Evolutionary conservation across 768 basidiomycete genomes (phyloP).

Genomic region (Glaciozyma martinii): DNA sequence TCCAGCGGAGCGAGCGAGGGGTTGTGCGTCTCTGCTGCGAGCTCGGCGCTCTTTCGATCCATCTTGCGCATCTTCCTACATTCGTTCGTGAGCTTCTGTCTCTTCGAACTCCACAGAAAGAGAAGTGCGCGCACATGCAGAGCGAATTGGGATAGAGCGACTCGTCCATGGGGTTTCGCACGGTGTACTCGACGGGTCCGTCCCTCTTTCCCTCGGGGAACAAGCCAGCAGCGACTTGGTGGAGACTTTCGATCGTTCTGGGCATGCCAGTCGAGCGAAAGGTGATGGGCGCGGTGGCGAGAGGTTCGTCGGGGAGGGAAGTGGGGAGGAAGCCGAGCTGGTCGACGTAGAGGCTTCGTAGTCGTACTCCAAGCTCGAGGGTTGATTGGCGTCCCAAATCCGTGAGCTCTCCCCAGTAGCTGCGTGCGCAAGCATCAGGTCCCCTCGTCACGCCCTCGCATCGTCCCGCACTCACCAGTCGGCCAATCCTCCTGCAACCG

Average conservation of each 20-base stretch:
- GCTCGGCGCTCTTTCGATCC: conserved; percentile 15
- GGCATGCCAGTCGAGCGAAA: conserved; percentile 62
- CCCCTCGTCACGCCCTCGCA: no score
- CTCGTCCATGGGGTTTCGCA: conserved; percentile 16
- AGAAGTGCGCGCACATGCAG: conserved; percentile 4
- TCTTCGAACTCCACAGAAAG: no score
- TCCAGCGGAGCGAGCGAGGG: conserved; percentile 56
- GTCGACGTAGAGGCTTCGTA: conserved; percentile 30
- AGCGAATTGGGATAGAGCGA: conserved; percentile 25
- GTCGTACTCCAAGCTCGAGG: conserved; percentile 19
- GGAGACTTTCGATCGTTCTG: conserved; percentile 63
- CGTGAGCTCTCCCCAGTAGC: conserved; percentile 34
- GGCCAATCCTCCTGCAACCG: not conserved
- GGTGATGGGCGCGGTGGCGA: not conserved
- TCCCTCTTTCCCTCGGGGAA: conserved; percentile 46
- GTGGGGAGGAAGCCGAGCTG: conserved; percentile 29
- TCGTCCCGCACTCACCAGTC: conserved; percentile 8
- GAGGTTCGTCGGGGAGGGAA: conserved; percentile 3
- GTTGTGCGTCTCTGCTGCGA: conserved; percentile 56
- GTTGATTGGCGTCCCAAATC: conserved; percentile 32
- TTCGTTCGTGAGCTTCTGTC: not conserved
- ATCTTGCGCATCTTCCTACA: conserved; percentile 9
- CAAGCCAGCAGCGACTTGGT: conserved; percentile 63
- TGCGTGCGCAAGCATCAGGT: not conserved
- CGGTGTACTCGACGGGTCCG: conserved; percentile 7